Percentiles rank a stretch among this genome's conserved stretches.
Conservation (phyloP, 169 alveolate species). For the Cyclospora cayetanensis region DNA sequence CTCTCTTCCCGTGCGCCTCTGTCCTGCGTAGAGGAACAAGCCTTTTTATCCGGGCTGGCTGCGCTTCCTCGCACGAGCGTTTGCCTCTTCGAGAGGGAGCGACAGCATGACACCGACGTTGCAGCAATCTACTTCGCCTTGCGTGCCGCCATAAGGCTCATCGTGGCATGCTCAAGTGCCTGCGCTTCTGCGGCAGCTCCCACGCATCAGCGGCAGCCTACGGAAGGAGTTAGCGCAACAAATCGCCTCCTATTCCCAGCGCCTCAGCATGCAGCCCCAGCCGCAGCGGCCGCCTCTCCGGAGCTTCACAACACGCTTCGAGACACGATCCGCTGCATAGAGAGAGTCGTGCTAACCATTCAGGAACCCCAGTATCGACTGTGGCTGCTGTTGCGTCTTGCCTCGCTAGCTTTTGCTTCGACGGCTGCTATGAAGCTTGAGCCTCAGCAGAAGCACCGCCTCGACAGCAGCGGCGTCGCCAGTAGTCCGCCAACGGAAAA, state of each 20-base stretch:
- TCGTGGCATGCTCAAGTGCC: conserved; percentile 20
- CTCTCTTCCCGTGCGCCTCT: conserved; percentile 45
- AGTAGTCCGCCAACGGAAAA: neutral
- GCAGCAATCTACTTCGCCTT: conserved; percentile 60
- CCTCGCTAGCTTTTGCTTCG: neutral
- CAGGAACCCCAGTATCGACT: neutral
- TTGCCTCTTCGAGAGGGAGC: neutral
- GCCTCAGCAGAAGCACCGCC: conserved; percentile 32
- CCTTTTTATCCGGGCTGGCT: conserved; percentile 33
- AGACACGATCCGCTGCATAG: neutral
- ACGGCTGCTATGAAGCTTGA: neutral
- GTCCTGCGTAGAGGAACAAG: neutral
- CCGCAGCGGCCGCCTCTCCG: neutral
- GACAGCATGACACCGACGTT: conserved; percentile 57
- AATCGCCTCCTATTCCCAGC: neutral
- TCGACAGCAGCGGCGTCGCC: neutral
- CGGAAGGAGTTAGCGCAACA: neutral
- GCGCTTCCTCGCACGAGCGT: conserved; percentile 40
- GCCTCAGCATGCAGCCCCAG: conserved; percentile 19
- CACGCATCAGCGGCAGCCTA: neutral
- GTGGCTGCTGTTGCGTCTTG: conserved; percentile 43
- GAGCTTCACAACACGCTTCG: neutral
- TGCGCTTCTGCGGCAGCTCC: conserved; percentile 32
- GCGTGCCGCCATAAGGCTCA: conserved; percentile 36
- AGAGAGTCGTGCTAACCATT: neutral